Conservation (phyloP, 2,329 filamentous ascomycete genomes). For the Penicillium fuscoglaucum region DNA sequence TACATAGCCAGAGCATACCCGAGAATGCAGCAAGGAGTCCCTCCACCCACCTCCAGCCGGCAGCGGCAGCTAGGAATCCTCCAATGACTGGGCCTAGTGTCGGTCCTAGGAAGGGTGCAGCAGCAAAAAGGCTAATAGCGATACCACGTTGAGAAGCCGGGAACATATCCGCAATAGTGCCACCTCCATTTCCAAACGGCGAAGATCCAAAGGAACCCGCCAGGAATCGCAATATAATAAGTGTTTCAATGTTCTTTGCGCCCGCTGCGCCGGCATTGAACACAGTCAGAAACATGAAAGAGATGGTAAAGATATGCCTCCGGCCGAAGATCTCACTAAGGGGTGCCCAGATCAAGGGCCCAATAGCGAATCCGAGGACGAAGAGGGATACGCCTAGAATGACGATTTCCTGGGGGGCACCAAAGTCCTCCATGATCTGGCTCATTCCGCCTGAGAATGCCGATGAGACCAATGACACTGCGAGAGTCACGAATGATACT, state of each 20-base stretch:
- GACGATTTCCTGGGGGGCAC: conserved; percentile 54
- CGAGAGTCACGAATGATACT: conserved; percentile 66
- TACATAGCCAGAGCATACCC: conserved; percentile 29
- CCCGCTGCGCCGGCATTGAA: conserved; percentile 62
- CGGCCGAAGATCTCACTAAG: conserved; percentile 64
- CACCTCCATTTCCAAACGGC: conserved; percentile 46
- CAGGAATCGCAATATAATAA: conserved; percentile 66
- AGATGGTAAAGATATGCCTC: conserved; percentile 46
- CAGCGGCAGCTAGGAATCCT: conserved; percentile 32
- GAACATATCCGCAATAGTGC: conserved; percentile 61
- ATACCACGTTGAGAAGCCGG: conserved; percentile 52
- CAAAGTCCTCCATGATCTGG: conserved; percentile 56
- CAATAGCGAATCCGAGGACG: conserved; percentile 61
- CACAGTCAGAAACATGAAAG: conserved; percentile 51
- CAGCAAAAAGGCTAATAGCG: conserved; percentile 63
- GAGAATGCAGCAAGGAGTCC: conserved; percentile 33
- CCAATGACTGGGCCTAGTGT: conserved; percentile 32
- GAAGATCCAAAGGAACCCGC: conserved; percentile 61
- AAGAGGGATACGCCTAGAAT: conserved; percentile 66
- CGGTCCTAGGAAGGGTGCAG: conserved; percentile 62
- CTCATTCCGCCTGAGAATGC: conserved; percentile 44
- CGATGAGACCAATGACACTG: conserved; percentile 67
- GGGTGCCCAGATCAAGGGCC: conserved; percentile 66
- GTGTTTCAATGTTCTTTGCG: conserved; percentile 55
- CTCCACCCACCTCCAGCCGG: conserved; percentile 34